phyloP scores from a whole-genome alignment of 2,329 filamentous ascomycete genomes.

The Pyricularia sp. region DNA sequence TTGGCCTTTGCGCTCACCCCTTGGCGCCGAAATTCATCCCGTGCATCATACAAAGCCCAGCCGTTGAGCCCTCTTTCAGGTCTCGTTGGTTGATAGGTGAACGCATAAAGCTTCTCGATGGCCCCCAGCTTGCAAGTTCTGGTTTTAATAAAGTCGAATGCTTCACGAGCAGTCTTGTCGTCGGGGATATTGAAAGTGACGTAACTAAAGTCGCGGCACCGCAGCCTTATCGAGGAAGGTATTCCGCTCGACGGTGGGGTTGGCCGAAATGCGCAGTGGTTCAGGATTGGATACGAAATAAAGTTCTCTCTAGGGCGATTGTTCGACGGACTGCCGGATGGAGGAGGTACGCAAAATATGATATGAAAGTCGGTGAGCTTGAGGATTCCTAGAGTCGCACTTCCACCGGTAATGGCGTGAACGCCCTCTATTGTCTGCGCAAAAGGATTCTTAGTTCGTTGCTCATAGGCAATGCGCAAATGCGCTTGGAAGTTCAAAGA shows the following conservation, averaged over 20 bases:
- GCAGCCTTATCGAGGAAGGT: constrained; percentile 73
- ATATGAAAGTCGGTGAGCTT: constrained; percentile 56
- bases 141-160: constrained; percentile 75
- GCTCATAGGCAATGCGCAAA: neutral
- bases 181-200: constrained; percentile 81
- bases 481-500: neutral
- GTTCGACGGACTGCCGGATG: constrained; percentile 18
- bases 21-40: constrained; percentile 76
- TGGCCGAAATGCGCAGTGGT: constrained; percentile 68
- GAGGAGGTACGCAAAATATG: constrained; percentile 36
- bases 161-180: constrained; percentile 67
- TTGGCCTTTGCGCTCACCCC: constrained; percentile 75
- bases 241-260: constrained; percentile 60
- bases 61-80: constrained; percentile 68
- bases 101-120: constrained; percentile 86
- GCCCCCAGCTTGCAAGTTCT: constrained; percentile 75
- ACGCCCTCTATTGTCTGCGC: constrained; percentile 45
- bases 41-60: constrained; percentile 78
- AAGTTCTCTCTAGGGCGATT: constrained; percentile 52
- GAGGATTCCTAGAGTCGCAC: constrained; percentile 45
- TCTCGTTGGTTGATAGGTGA: constrained; percentile 68
- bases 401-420: constrained; percentile 49
- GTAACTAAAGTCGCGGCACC: constrained; percentile 89
- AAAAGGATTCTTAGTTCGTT: neutral
- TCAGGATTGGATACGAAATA: constrained; percentile 92